Evolutionary conservation across 306 rosid genomes (phyloP).

Genomic region (Fragaria iinumae): DNA sequence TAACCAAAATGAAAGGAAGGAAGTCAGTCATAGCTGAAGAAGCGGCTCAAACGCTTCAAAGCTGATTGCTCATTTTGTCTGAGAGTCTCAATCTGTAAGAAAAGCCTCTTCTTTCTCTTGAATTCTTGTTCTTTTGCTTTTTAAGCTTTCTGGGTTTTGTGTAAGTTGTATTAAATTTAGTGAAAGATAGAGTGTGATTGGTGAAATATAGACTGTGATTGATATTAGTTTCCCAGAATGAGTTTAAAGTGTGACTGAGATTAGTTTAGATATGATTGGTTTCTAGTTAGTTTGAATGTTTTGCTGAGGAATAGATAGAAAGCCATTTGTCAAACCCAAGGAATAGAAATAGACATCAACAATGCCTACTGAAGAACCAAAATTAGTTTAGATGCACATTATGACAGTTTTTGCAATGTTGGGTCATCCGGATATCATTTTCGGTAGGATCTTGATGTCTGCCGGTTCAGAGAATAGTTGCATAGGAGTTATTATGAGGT

Average conservation of each 20-base stretch:
- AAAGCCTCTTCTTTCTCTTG: background rate
- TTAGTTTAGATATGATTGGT: background rate
- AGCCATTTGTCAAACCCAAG: background rate
- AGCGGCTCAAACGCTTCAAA: conserved; percentile 12
- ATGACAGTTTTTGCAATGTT: background rate
- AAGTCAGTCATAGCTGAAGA: background rate
- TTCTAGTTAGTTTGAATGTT: background rate
- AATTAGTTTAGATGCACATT: background rate
- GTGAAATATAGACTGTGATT: background rate
- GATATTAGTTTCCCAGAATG: background rate
- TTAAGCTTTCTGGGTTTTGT: background rate
- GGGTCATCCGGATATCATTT: background rate
- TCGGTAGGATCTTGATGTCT: background rate
- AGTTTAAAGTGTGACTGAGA: background rate
- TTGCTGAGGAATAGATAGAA: background rate
- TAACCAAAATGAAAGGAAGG: background rate
- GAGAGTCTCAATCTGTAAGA: conserved; percentile 10
- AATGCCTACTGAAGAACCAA: background rate
- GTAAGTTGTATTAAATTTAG: background rate
- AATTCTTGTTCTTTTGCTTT: background rate
- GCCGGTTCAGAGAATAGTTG: background rate
- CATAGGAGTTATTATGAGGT: background rate
- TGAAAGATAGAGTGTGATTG: background rate
- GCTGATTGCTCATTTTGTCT: background rate
- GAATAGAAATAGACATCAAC: background rate